These are phyloP conservation scores for Lactarius deliciosus DNA, from an alignment of 768 basidiomycete species.

Conservation along the genomic window DNA sequence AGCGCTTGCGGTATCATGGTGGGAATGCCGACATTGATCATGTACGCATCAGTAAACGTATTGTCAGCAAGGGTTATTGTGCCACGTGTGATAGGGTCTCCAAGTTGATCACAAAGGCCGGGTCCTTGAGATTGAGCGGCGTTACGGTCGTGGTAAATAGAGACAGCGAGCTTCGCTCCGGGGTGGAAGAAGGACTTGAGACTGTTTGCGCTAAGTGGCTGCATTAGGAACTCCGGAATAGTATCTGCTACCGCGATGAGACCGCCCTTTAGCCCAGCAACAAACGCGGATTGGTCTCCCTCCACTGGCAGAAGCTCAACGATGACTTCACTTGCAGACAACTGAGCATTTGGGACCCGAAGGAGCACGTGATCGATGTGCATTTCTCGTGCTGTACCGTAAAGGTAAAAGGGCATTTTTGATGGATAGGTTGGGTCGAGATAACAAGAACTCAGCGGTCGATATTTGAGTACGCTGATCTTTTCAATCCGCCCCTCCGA, in stretches of 20 bases:
- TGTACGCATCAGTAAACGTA: constrained; percentile 19
- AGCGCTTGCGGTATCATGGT: constrained; percentile 5
- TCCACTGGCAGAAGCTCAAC: constrained; percentile 17
- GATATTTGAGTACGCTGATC: constrained; percentile 37
- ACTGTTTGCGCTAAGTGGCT: constrained; percentile 23
- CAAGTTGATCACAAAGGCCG: constrained; percentile 23
- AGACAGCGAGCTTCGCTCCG: constrained; percentile 22
- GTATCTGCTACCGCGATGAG: constrained; percentile 26
- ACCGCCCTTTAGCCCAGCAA: constrained; percentile 24
- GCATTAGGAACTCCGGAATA: constrained; percentile 30
- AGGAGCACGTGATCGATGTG: constrained; percentile 40
- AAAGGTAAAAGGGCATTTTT: constrained; percentile 44
- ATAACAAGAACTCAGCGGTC: constrained; percentile 34
- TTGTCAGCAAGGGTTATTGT: constrained; percentile 26
- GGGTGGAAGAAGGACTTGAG: constrained; percentile 20
- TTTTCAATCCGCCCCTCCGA: constrained; percentile 30
- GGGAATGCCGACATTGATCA: constrained; percentile 25
- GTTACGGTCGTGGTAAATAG: constrained; percentile 24
- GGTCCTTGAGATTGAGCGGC: constrained; percentile 18
- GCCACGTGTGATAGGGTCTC: constrained; percentile 22
- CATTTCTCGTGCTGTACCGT: constrained; percentile 35
- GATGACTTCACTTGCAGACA: constrained; percentile 28
- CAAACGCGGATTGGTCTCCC: constrained; percentile 15
- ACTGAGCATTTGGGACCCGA: constrained; percentile 31
- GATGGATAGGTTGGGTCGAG: constrained; percentile 37